These are phyloP conservation scores for Lotus japonicus DNA, from an alignment of 306 rosid species.

Conservation along the genomic window DNA sequence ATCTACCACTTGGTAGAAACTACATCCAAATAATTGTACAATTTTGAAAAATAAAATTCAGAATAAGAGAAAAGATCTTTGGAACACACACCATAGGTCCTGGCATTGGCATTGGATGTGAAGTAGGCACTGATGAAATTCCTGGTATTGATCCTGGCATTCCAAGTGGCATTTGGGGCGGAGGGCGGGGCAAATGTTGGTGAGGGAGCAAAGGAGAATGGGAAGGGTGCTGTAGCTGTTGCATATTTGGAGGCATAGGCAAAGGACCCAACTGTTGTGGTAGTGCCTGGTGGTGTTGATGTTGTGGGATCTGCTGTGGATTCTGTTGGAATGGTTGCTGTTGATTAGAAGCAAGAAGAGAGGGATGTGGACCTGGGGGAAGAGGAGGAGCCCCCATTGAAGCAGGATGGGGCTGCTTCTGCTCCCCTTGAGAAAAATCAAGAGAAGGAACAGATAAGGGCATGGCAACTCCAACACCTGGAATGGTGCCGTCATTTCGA, in stretches of 20 bases:
- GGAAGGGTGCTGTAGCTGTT: slow-evolving; percentile 78
- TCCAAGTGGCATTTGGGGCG: slow-evolving; percentile 78
- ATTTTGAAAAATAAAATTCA: neutral
- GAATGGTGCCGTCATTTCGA: slow-evolving; percentile 94
- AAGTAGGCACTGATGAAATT: slow-evolving; percentile 52
- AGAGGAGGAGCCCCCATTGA: slow-evolving; percentile 96
- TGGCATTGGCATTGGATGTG: slow-evolving; percentile 59
- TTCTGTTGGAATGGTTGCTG: slow-evolving; percentile 80
- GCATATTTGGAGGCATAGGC: slow-evolving; percentile 79
- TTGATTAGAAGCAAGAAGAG: slow-evolving; percentile 81
- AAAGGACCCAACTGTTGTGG: slow-evolving; percentile 70
- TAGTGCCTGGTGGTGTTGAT: slow-evolving; percentile 69
- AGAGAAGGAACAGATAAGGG: slow-evolving; percentile 67
- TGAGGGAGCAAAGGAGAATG: slow-evolving; percentile 87
- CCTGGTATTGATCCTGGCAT: slow-evolving; percentile 59
- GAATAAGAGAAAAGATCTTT: neutral
- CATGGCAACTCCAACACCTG: slow-evolving; percentile 96
- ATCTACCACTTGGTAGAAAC: neutral
- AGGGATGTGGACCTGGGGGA: slow-evolving; percentile 99
- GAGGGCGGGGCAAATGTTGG: slow-evolving; percentile 81
- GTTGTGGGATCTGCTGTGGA: slow-evolving; percentile 84
- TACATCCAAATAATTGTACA: neutral
- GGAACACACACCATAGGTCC: slow-evolving; percentile 71
- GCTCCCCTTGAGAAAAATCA: slow-evolving; percentile 75
- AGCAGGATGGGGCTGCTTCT: slow-evolving; percentile 66